Evolutionary conservation across 2,329 filamentous ascomycete species (phyloP), one percentile per base, ranked within the genome.

Genomic region (Colletotrichum acutatum): DNA sequence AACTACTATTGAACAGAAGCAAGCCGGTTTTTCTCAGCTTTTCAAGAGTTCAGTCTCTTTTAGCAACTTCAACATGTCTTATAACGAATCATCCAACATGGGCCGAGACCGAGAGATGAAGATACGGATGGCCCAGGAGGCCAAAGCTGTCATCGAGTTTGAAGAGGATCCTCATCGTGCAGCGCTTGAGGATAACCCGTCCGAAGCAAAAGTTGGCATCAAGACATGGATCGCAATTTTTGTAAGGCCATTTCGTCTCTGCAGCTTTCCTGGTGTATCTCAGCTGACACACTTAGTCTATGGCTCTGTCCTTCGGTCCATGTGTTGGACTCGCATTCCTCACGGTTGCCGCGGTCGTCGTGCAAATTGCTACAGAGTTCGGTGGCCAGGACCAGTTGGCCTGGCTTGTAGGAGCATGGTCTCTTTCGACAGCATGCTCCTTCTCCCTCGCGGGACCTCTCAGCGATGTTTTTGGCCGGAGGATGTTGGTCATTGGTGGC

Each of bases 81-180:
- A 71, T 19, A 70, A 71, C 49, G 49, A 66, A 57, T 71, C 61
- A 5, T 42, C 59, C 19, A 71, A 28, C 8, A 71, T 73, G 66
- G 71, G 37, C 9, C 46, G 46, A 28, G 71, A 71, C 22, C 60
- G 71, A 12, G 71, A 61, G 28, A 66, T 57, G 66, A 73, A 73
- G 90, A 37, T 69, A 24, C 71, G 71, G 7, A 71, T 74, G 67
- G 71, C 62, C 26, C 71, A 68, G 42, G 62, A 74, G 63, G 68
- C 58, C 32, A 62, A 62, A 54, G 71, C 68, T 30, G 62, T 68
- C 22, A 72, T 74, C 30, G 61, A 74, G 24, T 74, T 74, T 34
- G 73, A 74, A 49, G 73, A 74, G 14, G 73, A 74, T 24, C 71
- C 73, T 9, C 73, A 74, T 49, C 73, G 73, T 22, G 73, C 73